Evolutionary conservation across 169 alveolate genomes (phyloP), one percentile per base, ranked within the genome.

Genomic region (Plasmodium yoelii): DNA sequence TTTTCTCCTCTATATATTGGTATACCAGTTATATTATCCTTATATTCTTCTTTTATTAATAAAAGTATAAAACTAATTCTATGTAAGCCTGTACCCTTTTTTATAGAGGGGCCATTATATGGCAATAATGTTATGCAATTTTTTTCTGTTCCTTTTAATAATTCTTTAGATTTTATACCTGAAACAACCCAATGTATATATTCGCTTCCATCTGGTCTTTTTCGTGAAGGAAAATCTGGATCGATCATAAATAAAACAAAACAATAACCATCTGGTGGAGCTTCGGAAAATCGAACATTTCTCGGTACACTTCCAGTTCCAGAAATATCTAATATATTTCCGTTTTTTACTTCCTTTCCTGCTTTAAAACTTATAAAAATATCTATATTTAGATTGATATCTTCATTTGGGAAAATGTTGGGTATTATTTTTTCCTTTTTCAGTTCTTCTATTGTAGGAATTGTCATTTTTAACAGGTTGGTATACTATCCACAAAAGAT

Each of bases 301-400:
- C 90, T 82, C 15, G 90, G 90, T 12, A 68, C 86, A 68, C 71
- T 82, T 22, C 90, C 90, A 5, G 90, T 82, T 4, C 90, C 90
- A 56, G 73, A 56, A 15, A 82, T 39, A 69, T 82, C 86, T 65
- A 82, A 42, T 55, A 68, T 15, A 34, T 82, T 67, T 28, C 90
- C 90, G 34, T 82, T 34, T 13, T 82, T 82, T 15, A 82, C 90
- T 19, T 82, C 90, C 42, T 68, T 82, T 69, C 90, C 90, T 49
- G 90, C 51, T 56, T 82, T 82, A 82, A 82, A 82, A 39, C 69
- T 42, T 68, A 82, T 57, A 51, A 53, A 82, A 34, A 82, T 28
- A 6, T 82, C 90, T 55, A 82, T 47, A 44, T 22, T 82, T 51
- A 82, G 44, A 53, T 82, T 57, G 5, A 82, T 72, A 42, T 65